Conservation (phyloP, 1,139 yeast genomes). For the Trichomonascaceae sp. region DNA sequence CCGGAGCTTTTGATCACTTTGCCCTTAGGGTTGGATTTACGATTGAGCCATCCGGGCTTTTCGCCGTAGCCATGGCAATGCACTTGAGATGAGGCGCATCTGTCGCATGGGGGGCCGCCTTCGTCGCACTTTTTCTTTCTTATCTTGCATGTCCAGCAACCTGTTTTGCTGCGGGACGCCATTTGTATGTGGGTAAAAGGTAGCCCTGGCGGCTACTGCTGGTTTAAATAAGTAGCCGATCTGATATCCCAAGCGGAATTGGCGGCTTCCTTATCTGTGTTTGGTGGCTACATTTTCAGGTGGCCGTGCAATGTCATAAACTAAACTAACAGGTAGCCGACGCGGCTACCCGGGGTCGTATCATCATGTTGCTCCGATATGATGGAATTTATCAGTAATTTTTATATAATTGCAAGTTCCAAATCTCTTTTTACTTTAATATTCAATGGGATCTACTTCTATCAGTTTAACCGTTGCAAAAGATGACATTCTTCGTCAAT, state of each 20-base stretch:
- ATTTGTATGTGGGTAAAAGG: not conserved
- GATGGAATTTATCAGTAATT: not conserved
- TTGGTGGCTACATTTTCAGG: not conserved
- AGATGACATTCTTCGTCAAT: not conserved
- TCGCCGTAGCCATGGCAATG: slow-evolving; percentile 34
- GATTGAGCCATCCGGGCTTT: slow-evolving; percentile 15
- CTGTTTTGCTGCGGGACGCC: slow-evolving; percentile 23
- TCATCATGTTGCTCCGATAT: not conserved
- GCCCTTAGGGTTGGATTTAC: slow-evolving; percentile 13
- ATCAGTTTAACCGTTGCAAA: not conserved
- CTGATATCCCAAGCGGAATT: not conserved
- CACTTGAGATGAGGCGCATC: slow-evolving; percentile 29
- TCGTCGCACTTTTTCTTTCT: slow-evolving; percentile 85
- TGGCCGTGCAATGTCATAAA: too few species aligned
- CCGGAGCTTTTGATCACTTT: not conserved
- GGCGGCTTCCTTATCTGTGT: not conserved
- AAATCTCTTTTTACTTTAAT: not conserved
- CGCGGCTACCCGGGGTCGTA: not conserved
- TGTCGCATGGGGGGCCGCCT: slow-evolving; percentile 43
- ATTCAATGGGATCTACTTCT: not conserved
- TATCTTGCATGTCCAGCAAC: slow-evolving; percentile 55
- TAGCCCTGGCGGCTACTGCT: not conserved
- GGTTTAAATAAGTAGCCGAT: not conserved
- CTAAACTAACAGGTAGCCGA: not conserved
- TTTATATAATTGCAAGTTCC: not conserved